Evolutionary conservation across 305 asterid genomes (phyloP).

Genomic region (Solanum chacoense): DNA sequence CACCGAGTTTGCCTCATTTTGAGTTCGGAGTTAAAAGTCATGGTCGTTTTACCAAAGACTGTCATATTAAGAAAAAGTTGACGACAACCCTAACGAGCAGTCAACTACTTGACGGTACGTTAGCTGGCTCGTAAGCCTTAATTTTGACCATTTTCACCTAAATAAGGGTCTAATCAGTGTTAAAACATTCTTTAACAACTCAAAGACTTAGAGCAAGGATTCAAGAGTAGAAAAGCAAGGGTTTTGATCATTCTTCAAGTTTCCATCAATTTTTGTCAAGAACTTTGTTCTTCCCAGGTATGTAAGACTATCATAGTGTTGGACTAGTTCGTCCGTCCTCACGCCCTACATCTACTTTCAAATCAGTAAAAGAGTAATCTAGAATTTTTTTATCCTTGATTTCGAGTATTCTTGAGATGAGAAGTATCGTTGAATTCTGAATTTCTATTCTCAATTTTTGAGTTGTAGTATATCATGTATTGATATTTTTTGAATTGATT

Average conservation of each 20-base stretch:
- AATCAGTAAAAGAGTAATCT: neutral
- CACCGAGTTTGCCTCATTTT: neutral
- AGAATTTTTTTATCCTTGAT: neutral
- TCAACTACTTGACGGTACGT: neutral
- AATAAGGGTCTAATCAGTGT: neutral
- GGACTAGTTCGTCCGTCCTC: neutral
- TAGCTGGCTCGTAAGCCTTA: neutral
- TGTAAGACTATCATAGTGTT: neutral
- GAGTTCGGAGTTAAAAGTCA: too few species aligned
- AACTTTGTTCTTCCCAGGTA: neutral
- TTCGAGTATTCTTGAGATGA: neutral
- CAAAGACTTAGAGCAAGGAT: neutral
- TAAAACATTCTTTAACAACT: too few species aligned
- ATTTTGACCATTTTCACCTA: neutral
- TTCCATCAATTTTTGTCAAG: neutral
- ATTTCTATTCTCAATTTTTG: neutral
- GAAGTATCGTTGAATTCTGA: neutral
- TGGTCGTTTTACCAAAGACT: too few species aligned
- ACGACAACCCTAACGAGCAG: neutral
- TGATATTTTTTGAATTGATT: neutral
- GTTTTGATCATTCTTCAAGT: neutral
- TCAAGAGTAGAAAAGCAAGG: neutral
- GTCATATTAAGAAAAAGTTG: neutral
- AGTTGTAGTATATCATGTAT: neutral
- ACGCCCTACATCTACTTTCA: neutral